Evolutionary conservation across 176 grass and related monocot genomes (phyloP).

Genomic region (Triticum aestivum): DNA sequence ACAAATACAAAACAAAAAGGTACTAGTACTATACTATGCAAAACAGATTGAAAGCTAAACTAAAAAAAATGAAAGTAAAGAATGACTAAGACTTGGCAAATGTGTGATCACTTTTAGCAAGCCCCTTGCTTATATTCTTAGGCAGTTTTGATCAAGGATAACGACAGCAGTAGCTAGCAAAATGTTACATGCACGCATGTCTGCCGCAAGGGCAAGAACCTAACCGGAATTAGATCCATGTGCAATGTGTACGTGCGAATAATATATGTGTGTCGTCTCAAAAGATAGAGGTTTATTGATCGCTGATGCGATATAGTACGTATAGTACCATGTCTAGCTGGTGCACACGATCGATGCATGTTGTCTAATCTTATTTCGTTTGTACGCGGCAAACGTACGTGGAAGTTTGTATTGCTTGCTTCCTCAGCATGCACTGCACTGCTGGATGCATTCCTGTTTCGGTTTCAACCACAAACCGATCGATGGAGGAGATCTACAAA

Average conservation of each 20-base stretch:
- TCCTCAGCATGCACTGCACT: conserved; percentile 1
- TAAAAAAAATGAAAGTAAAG: too few relatives aligned
- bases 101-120: neutral
- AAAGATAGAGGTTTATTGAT: neutral
- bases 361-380: neutral
- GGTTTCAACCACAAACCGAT: neutral
- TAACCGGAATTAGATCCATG: neutral
- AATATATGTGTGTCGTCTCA: neutral
- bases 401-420: neutral
- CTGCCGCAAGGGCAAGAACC: neutral
- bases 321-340: neutral
- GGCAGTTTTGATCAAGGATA: neutral
- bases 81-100: neutral
- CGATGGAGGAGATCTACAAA: too few relatives aligned
- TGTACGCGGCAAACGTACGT: neutral
- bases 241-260: neutral
- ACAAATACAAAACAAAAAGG: neutral
- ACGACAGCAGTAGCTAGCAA: neutral
- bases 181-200: too few relatives aligned
- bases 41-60: too few relatives aligned
- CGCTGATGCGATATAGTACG: neutral
- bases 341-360: neutral
- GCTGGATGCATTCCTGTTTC: neutral
- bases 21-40: too few relatives aligned
- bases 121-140: neutral